phyloP scores from a whole-genome alignment of 257 asterid genomes.

The Parsonsia alboflavescens region DNA sequence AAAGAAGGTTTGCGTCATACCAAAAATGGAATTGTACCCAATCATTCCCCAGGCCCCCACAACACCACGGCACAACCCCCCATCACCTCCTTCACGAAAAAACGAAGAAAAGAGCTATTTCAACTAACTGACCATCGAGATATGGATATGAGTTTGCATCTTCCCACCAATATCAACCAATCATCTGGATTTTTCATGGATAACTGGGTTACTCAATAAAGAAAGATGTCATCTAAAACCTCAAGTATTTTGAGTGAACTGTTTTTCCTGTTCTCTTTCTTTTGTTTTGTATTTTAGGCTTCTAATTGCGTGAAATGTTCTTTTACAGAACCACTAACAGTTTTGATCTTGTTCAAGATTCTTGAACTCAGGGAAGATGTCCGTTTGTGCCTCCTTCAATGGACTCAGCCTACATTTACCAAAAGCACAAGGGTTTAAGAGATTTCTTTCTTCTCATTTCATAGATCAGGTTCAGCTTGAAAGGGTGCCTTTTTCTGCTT shows the following conservation, averaged over 20 bases:
- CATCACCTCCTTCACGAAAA: too few species aligned
- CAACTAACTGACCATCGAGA: background rate
- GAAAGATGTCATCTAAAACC: conserved; percentile 23
- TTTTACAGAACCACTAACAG: conserved; percentile 12
- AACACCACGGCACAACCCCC: too few species aligned
- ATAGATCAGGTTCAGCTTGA: conserved; percentile 45
- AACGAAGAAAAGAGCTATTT: too few species aligned
- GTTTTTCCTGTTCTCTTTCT: background rate
- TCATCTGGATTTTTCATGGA: conserved; percentile 56
- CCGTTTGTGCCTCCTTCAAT: conserved; percentile 44
- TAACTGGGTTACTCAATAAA: conserved; percentile 19
- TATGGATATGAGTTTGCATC: conserved; percentile 15
- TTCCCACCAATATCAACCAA: conserved; percentile 51
- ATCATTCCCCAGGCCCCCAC: too few species aligned
- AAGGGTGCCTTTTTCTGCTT: conserved; percentile 35
- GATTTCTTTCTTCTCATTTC: conserved; percentile 36
- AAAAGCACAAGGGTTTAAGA: conserved; percentile 25
- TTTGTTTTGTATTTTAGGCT: background rate
- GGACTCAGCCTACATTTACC: conserved; percentile 37
- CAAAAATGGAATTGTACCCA: too few species aligned
- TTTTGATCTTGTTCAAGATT: conserved; percentile 14
- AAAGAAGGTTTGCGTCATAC: too few species aligned
- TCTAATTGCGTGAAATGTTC: conserved; percentile 23
- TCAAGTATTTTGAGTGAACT: conserved; percentile 11
- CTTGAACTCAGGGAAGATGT: conserved; percentile 47